Conservation (phyloP, 2,329 filamentous ascomycete genomes). For the Fusarium sp. region DNA sequence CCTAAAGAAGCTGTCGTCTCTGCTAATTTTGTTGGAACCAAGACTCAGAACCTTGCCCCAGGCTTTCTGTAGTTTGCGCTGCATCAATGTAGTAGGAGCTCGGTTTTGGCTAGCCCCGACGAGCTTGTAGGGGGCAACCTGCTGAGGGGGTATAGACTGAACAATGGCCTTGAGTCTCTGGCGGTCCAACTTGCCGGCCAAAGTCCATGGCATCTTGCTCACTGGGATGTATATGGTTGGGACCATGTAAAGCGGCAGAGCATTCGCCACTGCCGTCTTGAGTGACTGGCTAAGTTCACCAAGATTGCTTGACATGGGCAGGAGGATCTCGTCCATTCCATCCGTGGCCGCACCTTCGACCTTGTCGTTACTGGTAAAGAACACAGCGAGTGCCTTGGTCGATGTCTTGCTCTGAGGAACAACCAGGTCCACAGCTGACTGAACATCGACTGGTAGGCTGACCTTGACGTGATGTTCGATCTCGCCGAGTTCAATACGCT, state of each 20-base stretch:
- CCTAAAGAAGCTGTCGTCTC: constrained; percentile 59
- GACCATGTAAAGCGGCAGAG: constrained; percentile 57
- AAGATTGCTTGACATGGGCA: constrained; percentile 23
- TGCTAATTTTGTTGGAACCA: background rate
- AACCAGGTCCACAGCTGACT: constrained; percentile 64
- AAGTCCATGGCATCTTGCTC: constrained; percentile 57
- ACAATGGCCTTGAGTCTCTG: constrained; percentile 52
- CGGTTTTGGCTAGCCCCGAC: constrained; percentile 41
- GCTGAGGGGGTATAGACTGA: constrained; percentile 12
- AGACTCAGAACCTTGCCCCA: constrained; percentile 23
- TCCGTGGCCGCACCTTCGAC: background rate
- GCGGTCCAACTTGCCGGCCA: constrained; percentile 62
- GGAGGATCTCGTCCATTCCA: constrained; percentile 1
- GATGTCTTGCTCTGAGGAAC: constrained; percentile 51
- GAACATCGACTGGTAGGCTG: constrained; percentile 57
- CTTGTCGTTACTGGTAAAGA: constrained; percentile 28
- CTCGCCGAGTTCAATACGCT: constrained; percentile 65
- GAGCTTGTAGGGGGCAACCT: constrained; percentile 37
- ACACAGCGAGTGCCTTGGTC: constrained; percentile 39
- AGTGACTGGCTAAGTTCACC: constrained; percentile 16
- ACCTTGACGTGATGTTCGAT: constrained; percentile 61
- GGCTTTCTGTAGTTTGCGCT: constrained; percentile 52
- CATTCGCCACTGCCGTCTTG: constrained; percentile 21
- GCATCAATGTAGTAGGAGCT: constrained; percentile 55
- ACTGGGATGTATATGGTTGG: constrained; percentile 60